Base-by-base conservation (phyloP, 176 grass and related monocot species). In the Triticum turgidum region DNA sequence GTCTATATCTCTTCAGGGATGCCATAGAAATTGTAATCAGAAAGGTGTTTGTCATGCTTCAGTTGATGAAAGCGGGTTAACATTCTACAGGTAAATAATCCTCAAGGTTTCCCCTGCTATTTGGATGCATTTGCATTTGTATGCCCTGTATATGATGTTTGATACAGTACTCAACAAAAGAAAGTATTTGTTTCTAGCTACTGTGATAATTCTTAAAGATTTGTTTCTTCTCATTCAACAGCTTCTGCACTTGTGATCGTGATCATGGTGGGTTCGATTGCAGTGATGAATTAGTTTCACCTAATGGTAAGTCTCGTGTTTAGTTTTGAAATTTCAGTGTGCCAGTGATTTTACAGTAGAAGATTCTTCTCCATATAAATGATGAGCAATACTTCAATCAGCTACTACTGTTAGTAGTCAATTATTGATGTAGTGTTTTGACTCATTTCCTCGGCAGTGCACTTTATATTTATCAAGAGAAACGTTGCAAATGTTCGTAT, bases 211-310 rank as follows among this genome's bases (percentile, higher is more conserved):
- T 29, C 71, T 51, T 49, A 18, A 51, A 33, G 32, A 24, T 24
- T 56, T 86, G 71, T 73, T 56, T 76, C 90, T 80, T 69, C 90
- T 83, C 83, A 78, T 66, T 78, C 77, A 61, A 61, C 90, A 98
- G 96, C 74, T 94, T 88, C 76, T 98, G 96, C 84, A 73, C 75
- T n/a, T 98, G 96, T 65, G 89, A 98, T 87, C 93, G 93, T 86
- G 96, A 98, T 89, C 96, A 98, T 92, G 96, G 93, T 82, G 93
- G 91, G 20, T 98, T 98, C 81, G 96, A 95, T 94, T 98, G 96
- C 90, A 98, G 88, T 8, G 68, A 83, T 69, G 91, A 95, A 81
- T 85, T 98, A 81, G 93, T 98, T 91, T 89, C 96, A 75, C 88
- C 86, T 47, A 92, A 94, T 87, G 96, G 96, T 98, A 85, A 87